Evolutionary conservation across 2,329 filamentous ascomycete genomes (phyloP).

Genomic region (Didymella sp.): DNA sequence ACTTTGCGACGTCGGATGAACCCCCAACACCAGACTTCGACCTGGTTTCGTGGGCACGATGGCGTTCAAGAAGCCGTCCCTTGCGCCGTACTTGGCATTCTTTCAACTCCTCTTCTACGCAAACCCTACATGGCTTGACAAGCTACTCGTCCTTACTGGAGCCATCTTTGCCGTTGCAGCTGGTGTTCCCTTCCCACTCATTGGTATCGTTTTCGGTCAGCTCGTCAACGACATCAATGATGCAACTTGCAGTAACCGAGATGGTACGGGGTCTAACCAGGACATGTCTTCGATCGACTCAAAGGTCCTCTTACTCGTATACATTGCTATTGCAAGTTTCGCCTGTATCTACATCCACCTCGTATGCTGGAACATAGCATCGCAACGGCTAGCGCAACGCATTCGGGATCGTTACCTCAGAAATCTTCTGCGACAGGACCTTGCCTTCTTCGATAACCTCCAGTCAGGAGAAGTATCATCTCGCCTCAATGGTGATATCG

Average conservation of each 20-base stretch:
- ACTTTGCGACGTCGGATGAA: slow-evolving; percentile 25
- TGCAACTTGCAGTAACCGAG: slow-evolving; percentile 58
- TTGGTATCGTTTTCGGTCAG: slow-evolving; percentile 69
- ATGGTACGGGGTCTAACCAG: slow-evolving; percentile 26
- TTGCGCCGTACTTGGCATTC: slow-evolving; percentile 42
- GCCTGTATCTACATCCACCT: slow-evolving; percentile 69
- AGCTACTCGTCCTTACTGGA: slow-evolving; percentile 48
- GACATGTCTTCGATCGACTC: slow-evolving; percentile 58
- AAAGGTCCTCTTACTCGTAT: slow-evolving; percentile 67
- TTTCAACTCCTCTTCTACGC: slow-evolving; percentile 47
- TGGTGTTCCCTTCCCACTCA: slow-evolving; percentile 68
- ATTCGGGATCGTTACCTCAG: slow-evolving; percentile 67
- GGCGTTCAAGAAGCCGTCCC: slow-evolving; percentile 37
- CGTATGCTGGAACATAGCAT: slow-evolving; percentile 68
- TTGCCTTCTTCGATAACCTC: slow-evolving; percentile 68
- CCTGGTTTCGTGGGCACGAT: slow-evolving; percentile 30
- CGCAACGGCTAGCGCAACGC: slow-evolving; percentile 68
- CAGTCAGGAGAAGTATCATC: slow-evolving; percentile 69
- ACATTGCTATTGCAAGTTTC: slow-evolving; percentile 69
- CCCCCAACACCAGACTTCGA: slow-evolving; percentile 20
- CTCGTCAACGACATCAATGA: slow-evolving; percentile 68
- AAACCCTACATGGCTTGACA: slow-evolving; percentile 48
- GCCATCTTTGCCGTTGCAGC: slow-evolving; percentile 60
- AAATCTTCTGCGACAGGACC: slow-evolving; percentile 66
- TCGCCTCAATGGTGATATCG: slow-evolving; percentile 70